These are phyloP conservation scores for Aspergillus baeticus DNA, from an alignment of 495 filamentous ascomycete genomes.

Conservation along the genomic window DNA sequence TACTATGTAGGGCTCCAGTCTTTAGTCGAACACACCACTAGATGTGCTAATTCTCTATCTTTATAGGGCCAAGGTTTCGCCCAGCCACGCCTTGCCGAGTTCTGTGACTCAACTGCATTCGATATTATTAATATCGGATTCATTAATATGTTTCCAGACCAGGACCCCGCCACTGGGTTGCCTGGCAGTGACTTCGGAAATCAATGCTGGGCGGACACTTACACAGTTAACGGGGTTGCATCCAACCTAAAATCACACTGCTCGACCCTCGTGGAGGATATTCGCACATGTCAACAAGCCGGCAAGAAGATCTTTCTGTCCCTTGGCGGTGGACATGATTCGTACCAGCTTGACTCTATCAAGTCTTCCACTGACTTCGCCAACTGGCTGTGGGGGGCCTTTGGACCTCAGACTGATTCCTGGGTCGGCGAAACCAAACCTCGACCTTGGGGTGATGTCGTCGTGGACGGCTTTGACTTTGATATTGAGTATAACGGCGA, in stretches of 20 bases:
- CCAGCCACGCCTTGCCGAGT: constrained; percentile 49
- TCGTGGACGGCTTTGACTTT: constrained; percentile 73
- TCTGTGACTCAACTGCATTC: constrained; percentile 56
- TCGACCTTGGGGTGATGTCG: constrained; percentile 60
- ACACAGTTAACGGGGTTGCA: not conserved
- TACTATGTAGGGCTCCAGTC: constrained; percentile 54
- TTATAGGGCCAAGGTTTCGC: constrained; percentile 49
- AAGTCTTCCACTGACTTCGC: constrained; percentile 48
- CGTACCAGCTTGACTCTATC: constrained; percentile 36
- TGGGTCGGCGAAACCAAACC: constrained; percentile 37
- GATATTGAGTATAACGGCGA: constrained; percentile 56
- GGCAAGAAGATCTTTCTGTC: constrained; percentile 70
- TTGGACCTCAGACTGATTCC: constrained; percentile 48
- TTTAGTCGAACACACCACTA: not conserved
- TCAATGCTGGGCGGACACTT: constrained; percentile 14
- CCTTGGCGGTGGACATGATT: constrained; percentile 54
- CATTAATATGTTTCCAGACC: constrained; percentile 60
- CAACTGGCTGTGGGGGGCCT: constrained; percentile 62
- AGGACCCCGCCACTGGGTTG: constrained; percentile 20
- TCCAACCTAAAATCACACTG: constrained; percentile 5
- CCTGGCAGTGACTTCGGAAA: constrained; percentile 13
- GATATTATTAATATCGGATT: constrained; percentile 72
- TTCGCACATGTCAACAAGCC: constrained; percentile 53
- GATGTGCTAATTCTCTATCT: not conserved
- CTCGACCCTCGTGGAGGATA: not conserved